Evolutionary conservation across 140 eudicot species (phyloP), one percentile per base, ranked within the genome.

Genomic region (Cichorium intybus): DNA sequence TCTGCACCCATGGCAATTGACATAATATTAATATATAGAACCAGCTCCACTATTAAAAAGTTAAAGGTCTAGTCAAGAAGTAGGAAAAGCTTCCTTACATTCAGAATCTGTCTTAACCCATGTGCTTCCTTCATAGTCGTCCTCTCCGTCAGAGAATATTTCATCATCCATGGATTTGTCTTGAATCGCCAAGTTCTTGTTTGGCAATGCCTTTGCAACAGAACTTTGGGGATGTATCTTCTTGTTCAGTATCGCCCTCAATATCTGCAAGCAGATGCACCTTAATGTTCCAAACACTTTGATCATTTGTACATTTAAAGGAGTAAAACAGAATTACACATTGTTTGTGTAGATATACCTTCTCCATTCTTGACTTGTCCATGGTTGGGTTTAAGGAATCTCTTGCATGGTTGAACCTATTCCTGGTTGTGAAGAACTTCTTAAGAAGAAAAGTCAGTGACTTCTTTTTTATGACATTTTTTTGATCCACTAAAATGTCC

Each of bases 31-130:
- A 20, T 22, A 35, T 20, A 16, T 3, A 28, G 17, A 2, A 16
- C 33, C 4, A 39, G 24, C 47, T 17, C 27, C 55, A 59, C n/a
- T 0, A 23, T 48, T 43, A 15, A 15, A 62, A 55, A n/a, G n/a
- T 24, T 46, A 51, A 59, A 22, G 34, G 14, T 58, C 28, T 7
- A 24, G 3, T 43, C 12, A 43, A 43, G 50, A 56, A 47, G 70
- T 27, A 56, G 24, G 53, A 35, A 51, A 62, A 62, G 49, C 54
- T 12, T 57, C 11, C 92, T 75, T 76, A 87, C 97, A 90, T 69
- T 87, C 97, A 6, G 95, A 84, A 76, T 90, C 97, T 22, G 96
- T 90, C 73, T 84, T 90, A 6, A 72, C 96, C 97, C 97, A 90
- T 63, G 70, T 87, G 62, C 88, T 82, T 43, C 45, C 70, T 51